A percentile compares a stretch with the other conserved stretches of the same genome.
Conservation (phyloP, 345 rosid species). For the Isatis tinctoria region DNA sequence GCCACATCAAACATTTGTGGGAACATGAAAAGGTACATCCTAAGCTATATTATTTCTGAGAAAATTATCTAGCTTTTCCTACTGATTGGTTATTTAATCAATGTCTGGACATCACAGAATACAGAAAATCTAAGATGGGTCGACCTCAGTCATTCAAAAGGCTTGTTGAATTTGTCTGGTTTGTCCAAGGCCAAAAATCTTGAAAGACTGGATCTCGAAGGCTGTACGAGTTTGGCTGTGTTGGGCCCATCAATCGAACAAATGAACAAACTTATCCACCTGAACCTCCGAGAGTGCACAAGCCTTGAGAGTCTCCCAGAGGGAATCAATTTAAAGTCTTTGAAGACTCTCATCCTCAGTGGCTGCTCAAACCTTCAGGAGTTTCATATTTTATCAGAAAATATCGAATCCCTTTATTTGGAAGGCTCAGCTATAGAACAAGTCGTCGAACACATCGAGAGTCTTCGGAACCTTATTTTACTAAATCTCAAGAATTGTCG, state of each 20-base stretch:
- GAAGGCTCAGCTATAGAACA: slow-evolving; percentile 20
- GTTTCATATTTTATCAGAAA: slow-evolving; percentile 16
- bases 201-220: slow-evolving; percentile 18
- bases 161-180: slow-evolving; percentile 19
- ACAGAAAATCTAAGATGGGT: slow-evolving; percentile 22
- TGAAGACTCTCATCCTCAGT: slow-evolving; percentile 16
- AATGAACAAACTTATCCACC: slow-evolving; percentile 10
- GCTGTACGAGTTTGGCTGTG: slow-evolving; percentile 22
- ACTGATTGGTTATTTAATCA: too few species aligned
- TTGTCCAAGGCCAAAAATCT: slow-evolving; percentile 28
- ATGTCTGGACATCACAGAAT: too few species aligned
- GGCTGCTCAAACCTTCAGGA: slow-evolving; percentile 21
- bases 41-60: too few species aligned
- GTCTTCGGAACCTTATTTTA: slow-evolving; percentile 4
- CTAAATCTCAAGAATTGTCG: slow-evolving; percentile 22
- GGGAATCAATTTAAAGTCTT: neutral
- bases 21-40: too few species aligned
- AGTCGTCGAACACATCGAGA: slow-evolving; percentile 12
- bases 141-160: slow-evolving; percentile 14
- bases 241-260: neutral
- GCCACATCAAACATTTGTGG: too few species aligned
- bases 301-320: slow-evolving; percentile 15
- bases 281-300: slow-evolving; percentile 24
- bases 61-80: too few species aligned
- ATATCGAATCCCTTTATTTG: slow-evolving; percentile 9